Base-by-base conservation (phyloP, 345 rosid genomes). In the Murraya koenigii region DNA sequence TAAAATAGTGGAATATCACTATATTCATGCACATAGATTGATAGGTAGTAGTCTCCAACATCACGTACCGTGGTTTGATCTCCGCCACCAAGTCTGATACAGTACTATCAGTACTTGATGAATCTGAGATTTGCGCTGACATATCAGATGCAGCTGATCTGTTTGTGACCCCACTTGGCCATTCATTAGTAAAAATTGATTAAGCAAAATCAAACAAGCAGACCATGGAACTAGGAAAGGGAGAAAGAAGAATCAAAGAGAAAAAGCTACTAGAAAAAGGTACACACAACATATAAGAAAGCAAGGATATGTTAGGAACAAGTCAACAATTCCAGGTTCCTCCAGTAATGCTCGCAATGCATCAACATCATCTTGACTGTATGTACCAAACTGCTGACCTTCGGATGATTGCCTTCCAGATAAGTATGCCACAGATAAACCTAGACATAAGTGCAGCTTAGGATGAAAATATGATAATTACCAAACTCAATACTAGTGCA, bases 331-430 rank as follows among this genome's bases (percentile, higher is more conserved):
- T 80, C 95, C 97, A 72, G 94, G 83, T 73, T 95, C 98, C 80
- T 93, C 99, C 7, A 95, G 95, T 72, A 95, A 87, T 67, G 99
- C 99, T 78, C 98, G 94, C 84, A 95, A 81, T 1, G 93, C 89
- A 81, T 92, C 99, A 70, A 91, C 91, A 84, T 95, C 98, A 76
- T 90, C 95, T 85, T 93, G 89, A 82, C 86, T 84, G 22, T 95
- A 95, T 28, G 85, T 85, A 70, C 99, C 99, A 76, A 90, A 89
- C 69, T 82, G 91, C 66, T 87, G 97, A 56, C 79, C 85, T 6
- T 77, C 90, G 25, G 78, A 79, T 32, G 85, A 86, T 77, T 74
- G 90, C 89, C 86, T 91, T 76, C 99, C 98, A 81, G 96, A 92
- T 86, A 93, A 86, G 89, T 95, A 95, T 55, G 80, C 89, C 84